Base-by-base conservation (phyloP, 305 asterid species). In the Coffea humblotiana region DNA sequence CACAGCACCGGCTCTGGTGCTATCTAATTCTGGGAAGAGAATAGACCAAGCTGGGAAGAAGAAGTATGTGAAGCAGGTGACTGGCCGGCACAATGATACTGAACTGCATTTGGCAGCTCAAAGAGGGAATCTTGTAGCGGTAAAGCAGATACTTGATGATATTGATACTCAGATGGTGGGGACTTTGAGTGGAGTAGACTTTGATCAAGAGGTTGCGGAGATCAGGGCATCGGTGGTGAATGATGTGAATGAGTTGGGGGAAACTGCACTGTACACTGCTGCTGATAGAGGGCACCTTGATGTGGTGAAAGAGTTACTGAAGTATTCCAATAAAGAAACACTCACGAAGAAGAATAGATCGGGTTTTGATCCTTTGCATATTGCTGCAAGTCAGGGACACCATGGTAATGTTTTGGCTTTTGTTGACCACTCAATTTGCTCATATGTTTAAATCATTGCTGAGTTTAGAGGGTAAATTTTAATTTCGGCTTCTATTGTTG, bases 61-160 rank as follows among this genome's bases (percentile, higher is more conserved):
- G 92, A 95, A 95, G 90, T 95, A 95, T 72, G 99, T 95, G 84
- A 95, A 92, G 90, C 98, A 93, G 86, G 99, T 95, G 68, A 95
- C 98, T 0, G 99, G 99, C 4, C 89, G 98, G 78, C 97, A 95
- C 87, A 95, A 95, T 32, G 99, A 95, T 76, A 95, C 98, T 0
- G 98, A 93, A 87, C 93, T 95, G 74, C 99, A 95, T 84, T 88
- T 95, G 84, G 99, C 99, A 1, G 96, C 99, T 25, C 97, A 95
- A 87, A 89, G 86, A 83, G 97, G 97, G 10, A 97, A 93, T 79
- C 86, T 93, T 78, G 87, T 80, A 12, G 94, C 91, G 4, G 99
- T 95, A 85, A 88, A 85, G 80, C 97, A 88, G 86, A 91, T 95
- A 73, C 82, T 95, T 52, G 86, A 90, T 77, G 99, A 85, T 77